Percentiles rank a stretch among this genome's conserved stretches.
Evolutionary conservation across 2,329 filamentous ascomycete genomes (phyloP).

Genomic region (Diaporthe amygdali): DNA sequence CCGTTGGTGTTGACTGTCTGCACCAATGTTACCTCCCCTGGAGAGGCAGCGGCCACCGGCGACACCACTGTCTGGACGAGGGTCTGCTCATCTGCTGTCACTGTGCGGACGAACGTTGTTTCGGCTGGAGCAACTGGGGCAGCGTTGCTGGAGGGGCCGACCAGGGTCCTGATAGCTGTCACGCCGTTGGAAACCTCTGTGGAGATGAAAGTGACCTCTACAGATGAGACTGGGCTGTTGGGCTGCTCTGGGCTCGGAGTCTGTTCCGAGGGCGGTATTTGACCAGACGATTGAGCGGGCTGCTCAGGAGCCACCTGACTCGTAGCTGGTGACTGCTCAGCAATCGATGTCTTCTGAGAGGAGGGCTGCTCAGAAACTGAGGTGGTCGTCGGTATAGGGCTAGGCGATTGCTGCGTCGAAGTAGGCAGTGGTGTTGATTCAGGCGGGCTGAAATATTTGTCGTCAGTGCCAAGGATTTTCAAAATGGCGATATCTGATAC

Average conservation of each 20-base stretch:
- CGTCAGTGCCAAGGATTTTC: neutral
- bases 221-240: neutral
- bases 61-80: neutral
- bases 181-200: neutral
- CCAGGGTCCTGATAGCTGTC: neutral
- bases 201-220: slow-evolving; percentile 3
- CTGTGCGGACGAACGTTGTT: neutral
- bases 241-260: neutral
- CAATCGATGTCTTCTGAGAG: neutral
- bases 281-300: neutral
- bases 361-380: neutral
- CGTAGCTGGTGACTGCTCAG: neutral
- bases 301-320: neutral
- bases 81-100: neutral
- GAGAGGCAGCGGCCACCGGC: neutral
- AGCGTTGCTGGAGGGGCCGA: neutral
- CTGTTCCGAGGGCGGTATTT: neutral
- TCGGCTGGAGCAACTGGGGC: neutral
- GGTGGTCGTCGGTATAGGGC: neutral
- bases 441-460: neutral
- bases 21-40: slow-evolving; percentile 1
- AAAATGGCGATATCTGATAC: neutral
- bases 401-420: neutral
- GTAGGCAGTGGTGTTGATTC: neutral
- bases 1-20: neutral